These are phyloP conservation scores for Nannochloris sp. DNA, from an alignment of 139 green algal genomes.

Conservation along the genomic window DNA sequence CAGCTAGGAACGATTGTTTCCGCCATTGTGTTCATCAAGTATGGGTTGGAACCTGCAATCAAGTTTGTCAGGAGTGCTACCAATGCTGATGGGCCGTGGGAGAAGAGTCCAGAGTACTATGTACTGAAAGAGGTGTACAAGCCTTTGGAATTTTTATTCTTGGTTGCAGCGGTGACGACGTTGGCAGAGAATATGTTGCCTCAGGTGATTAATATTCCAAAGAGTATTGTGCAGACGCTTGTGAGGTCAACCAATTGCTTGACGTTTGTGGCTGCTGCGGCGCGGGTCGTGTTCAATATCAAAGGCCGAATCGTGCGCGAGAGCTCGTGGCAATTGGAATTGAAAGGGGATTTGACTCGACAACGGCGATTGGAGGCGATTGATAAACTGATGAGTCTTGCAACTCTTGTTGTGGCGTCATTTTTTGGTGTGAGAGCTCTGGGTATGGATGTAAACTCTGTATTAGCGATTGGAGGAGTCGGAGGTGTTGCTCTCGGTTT, in stretches of 20 bases:
- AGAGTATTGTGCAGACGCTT: conserved; percentile 42
- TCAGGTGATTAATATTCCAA: conserved; percentile 68
- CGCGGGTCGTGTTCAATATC: conserved; percentile 77
- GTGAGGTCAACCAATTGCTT: conserved; percentile 71
- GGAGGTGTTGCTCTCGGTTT: conserved; percentile 87
- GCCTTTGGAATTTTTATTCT: conserved; percentile 79
- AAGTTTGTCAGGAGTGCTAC: conserved; percentile 31
- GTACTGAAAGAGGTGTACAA: conserved; percentile 73
- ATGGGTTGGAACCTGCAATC: conserved; percentile 43
- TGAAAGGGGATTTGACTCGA: conserved; percentile 67
- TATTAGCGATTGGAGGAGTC: conserved; percentile 87
- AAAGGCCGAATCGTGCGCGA: conserved; percentile 60
- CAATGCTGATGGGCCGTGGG: conserved; percentile 31
- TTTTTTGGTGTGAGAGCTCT: conserved; percentile 57
- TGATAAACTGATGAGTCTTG: conserved; percentile 57
- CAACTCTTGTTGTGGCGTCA: conserved; percentile 45
- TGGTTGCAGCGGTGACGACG: conserved; percentile 75
- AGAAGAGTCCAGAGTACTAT: conserved; percentile 54
- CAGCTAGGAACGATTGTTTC: conserved; percentile 38
- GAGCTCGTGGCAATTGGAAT: conserved; percentile 48
- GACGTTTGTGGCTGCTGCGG: conserved; percentile 70
- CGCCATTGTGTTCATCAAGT: conserved; percentile 35
- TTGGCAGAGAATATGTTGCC: conserved; percentile 79
- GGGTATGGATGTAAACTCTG: conserved; percentile 63
- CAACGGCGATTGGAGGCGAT: conserved; percentile 62